phyloP scores from a whole-genome alignment of 2,329 filamentous ascomycete species.

The Trichoderma brevicompactum region DNA sequence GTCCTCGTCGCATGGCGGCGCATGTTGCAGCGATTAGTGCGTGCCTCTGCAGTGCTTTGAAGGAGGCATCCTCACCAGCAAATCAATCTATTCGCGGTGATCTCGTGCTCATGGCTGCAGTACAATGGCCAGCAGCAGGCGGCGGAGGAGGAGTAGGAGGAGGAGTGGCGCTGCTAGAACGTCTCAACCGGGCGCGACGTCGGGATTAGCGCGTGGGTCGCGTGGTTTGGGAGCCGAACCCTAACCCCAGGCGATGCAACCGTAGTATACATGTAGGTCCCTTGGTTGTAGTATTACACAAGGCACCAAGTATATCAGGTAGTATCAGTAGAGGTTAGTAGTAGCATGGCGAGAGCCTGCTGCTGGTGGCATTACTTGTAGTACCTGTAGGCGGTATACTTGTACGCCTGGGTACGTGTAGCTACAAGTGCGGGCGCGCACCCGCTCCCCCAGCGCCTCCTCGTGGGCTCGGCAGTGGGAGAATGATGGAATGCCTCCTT shows the following conservation, averaged over 20 bases:
- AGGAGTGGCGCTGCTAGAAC: background rate
- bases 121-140: background rate
- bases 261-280: background rate
- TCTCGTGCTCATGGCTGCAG: background rate
- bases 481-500: background rate
- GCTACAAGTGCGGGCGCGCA: background rate
- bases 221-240: constrained; percentile 2
- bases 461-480: constrained; percentile 10
- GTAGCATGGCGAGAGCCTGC: background rate
- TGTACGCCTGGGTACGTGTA: background rate
- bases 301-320: background rate
- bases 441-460: background rate
- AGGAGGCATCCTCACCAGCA: background rate
- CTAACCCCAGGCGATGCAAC: background rate
- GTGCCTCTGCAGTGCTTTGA: background rate
- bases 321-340: too few relatives aligned
- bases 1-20: background rate
- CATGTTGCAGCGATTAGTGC: background rate
- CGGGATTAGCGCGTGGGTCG: background rate
- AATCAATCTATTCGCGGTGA: background rate
- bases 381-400: background rate
- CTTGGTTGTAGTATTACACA: background rate
- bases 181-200: background rate
- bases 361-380: background rate
- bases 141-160: too few relatives aligned